Base-by-base conservation (phyloP, 2,329 filamentous ascomycete genomes). In the Pyrenochaeta sp. region DNA sequence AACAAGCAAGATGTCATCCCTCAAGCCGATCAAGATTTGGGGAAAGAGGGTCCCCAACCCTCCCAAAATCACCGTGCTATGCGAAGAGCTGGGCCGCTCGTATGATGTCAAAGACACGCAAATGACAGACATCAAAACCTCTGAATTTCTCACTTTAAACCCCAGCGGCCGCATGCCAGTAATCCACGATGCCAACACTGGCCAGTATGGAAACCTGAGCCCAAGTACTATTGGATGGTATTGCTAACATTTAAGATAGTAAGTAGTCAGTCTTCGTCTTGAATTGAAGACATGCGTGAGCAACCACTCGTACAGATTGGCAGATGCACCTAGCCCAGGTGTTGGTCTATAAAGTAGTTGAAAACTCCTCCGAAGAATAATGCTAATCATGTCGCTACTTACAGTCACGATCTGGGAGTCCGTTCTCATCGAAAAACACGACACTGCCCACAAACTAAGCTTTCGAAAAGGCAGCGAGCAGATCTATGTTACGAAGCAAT, bases 171-270 rank as follows among this genome's bases (percentile, higher is more conserved):
- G 79, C 19, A 68, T 81, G 25, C 80, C 81, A n/a, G 76, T 78
- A 3, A 80, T 83, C 59, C 62, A 79, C 22, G 81, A 83, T 64
- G 81, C 80, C 0, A 83, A 83, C 68, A 79, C 73, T 10, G 65
- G 62, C 25, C 61, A 15, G 30, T 32, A 32, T 10, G 5, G 30
- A 32, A 32, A 10, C 10, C 30, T 10, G 5, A 32, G 6, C 30
- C 5, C 30, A 10, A 32, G 10, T 32, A 10, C 30, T 32, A 32
- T 32, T 10, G 5, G 30, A 32, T 5, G 5, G 30, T 10, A 6
- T 32, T 32, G 30, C 30, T 32, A 32, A 32, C 30, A 32, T 32
- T 5, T 32, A 32, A 6, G 19, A 32, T 32, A 32, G 30, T 32
- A 32, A 6, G 30, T 32, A 10, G 10, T 32, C 30, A 6, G 30